Evolutionary conservation across 768 basidiomycete genomes (phyloP), one percentile per base, ranked within the genome.

Genomic region (Lactarius psammicola): DNA sequence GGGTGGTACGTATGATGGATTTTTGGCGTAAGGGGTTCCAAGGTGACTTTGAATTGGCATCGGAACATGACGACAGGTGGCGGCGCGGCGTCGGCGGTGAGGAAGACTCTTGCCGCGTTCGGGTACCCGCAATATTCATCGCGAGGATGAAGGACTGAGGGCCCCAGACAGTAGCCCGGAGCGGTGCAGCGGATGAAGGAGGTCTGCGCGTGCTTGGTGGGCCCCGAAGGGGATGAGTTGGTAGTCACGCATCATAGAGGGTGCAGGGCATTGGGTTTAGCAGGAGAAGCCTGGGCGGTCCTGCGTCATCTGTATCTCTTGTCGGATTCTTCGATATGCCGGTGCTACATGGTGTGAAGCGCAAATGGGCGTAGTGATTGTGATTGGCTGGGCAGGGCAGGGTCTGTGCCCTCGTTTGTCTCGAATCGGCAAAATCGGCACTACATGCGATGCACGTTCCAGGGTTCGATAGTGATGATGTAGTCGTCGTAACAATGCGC

Each of bases 221-320:
- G 76, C 8, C 13, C 17, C 2, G 57, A 34, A 44, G 49, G 33
- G 40, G 78, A 82, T 38, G 79, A 82, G 38, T 77, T 85, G 36
- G 78, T 85, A n/a, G 65, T 88, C n/a, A n/a, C n/a, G n/a, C n/a
- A n/a, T n/a, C 51, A 74, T 87, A 10, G 75, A 80, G 2, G 81
- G 80, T 4, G 0, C n/a, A n/a, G 87, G 86, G 0, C 87, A 87
- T 73, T 87, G 86, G 86, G 84, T 82, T 20, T 85, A 84, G 71
- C 84, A 87, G 71, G 86, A 87, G 71, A 67, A 77, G 33, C 80
- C 82, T 15, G 78, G 77, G 75, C 69, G 15, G 79, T 87, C 18
- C 72, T 83, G 8, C 55, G 74, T 23, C n/a, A n/a, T n/a, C n/a
- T n/a, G n/a, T 73, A 76, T 58, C 62, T 57, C 61, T 86, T 60